Base-by-base conservation (phyloP, 176 grass and related monocot species). In the Thalia dealbata region DNA sequence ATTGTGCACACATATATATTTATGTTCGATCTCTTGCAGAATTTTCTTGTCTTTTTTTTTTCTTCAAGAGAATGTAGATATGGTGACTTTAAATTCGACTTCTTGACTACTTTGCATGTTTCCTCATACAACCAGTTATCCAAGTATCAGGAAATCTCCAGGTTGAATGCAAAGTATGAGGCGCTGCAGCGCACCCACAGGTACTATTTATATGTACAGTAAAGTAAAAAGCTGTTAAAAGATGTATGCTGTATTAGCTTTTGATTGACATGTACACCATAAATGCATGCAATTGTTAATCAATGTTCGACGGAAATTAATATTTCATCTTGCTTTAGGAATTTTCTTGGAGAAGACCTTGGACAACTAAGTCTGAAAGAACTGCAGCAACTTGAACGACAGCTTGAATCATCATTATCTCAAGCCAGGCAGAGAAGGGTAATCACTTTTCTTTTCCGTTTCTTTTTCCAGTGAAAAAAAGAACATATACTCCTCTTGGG, bases 381-480 rank as follows among this genome's bases (percentile, higher is more conserved):
- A 68, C 18, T 68, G 65, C 65, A 68, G 19, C 65, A 68, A 45
- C 65, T 68, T 44, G 65, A 68, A 45, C 38, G 35, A 44, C 65
- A 68, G 38, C 11, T 68, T 23, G 35, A 68, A 43, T 68, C 38
- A 12, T 15, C 65, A 44, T 21, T 68, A 22, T 43, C 65, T 68
- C 65, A 45, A 21, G 38, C 38, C 65, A 68, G 32, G 8, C 65
- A 68, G 19, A 68, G 38, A 68, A 68, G 38, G 35, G 65, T 68
- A 21, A 23, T 8, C 8, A 38, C 32, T 38, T 38, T 38, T 38
- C 3, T 38, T 38, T 38, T 44, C 21, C 32, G 41, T 67, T 27
- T 43, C 52, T 19, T 55, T 15, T 18, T 18, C 52, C 18, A 5
- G 5, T 55, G 52, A 13, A 55, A 58, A 18, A 58, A 3, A 58